Evolutionary conservation across 2,329 filamentous ascomycete genomes (phyloP).

Genomic region (Geosmithia flava): DNA sequence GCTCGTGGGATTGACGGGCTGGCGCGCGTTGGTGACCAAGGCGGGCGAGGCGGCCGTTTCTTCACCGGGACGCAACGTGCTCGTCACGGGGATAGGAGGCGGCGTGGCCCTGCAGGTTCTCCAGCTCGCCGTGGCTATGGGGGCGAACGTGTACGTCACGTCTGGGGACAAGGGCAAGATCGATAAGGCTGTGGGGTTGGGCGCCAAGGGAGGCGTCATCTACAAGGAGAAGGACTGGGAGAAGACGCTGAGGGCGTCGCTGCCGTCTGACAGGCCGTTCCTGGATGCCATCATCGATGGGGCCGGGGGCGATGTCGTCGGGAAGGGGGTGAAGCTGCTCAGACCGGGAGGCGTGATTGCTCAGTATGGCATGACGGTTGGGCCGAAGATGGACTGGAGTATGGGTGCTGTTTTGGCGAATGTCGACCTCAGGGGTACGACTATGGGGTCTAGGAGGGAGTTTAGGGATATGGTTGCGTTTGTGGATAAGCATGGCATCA

Average conservation of each 20-base stretch:
- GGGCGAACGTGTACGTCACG: conserved; percentile 72
- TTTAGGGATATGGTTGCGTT: conserved; percentile 87
- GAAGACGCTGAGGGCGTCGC: conserved; percentile 50
- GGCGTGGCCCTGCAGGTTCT: conserved; percentile 78
- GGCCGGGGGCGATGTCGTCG: conserved; percentile 75
- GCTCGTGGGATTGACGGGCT: conserved; percentile 75
- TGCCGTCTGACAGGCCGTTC: conserved; percentile 54
- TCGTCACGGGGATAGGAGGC: conserved; percentile 86
- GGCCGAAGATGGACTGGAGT: conserved; percentile 73
- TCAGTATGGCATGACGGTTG: conserved; percentile 82
- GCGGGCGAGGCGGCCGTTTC: conserved; percentile 46
- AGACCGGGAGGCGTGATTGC: conserved; percentile 76
- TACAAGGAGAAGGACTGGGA: conserved; percentile 79
- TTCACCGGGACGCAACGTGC: conserved; percentile 51
- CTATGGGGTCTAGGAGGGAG: conserved; percentile 84
- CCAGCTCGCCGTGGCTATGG: conserved; percentile 64
- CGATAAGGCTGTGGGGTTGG: conserved; percentile 54
- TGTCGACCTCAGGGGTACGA: conserved; percentile 73
- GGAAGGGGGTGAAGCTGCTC: conserved; percentile 53
- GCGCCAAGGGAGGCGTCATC: conserved; percentile 68
- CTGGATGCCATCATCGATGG: conserved; percentile 84
- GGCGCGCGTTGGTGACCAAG: conserved; percentile 77
- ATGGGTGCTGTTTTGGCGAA: conserved; percentile 82
- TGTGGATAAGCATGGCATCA: conserved; percentile 59
- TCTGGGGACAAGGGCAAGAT: conserved; percentile 68